Evolutionary conservation across 2,329 filamentous ascomycete species (phyloP).

Genomic region (Fonsecaea monophora): DNA sequence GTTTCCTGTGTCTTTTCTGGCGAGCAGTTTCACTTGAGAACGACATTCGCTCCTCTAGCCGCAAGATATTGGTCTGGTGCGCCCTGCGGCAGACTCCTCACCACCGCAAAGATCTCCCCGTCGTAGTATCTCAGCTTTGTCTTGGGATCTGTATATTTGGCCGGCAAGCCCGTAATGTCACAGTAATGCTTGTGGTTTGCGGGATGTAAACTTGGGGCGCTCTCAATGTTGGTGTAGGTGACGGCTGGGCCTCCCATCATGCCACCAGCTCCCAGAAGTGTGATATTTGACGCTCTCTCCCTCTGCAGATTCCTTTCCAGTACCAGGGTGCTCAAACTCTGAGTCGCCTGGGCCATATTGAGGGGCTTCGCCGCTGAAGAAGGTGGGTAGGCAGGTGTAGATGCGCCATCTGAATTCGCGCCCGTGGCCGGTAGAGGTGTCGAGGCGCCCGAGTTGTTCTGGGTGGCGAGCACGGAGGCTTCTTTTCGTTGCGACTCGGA

Average conservation of each 20-base stretch:
- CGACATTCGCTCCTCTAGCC: constrained; percentile 86
- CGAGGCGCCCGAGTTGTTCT: constrained; percentile 78
- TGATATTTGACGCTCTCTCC: constrained; percentile 22
- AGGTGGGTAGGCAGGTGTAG: constrained; percentile 44
- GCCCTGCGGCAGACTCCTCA: constrained; percentile 80
- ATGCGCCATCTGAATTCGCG: constrained; percentile 50
- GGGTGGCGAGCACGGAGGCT: constrained; percentile 83
- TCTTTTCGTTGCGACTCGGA: constrained; percentile 87
- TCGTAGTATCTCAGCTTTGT: constrained; percentile 91
- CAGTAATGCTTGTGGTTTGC: constrained; percentile 88
- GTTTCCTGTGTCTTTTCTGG: background rate
- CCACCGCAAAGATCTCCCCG: constrained; percentile 84
- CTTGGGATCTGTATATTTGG: constrained; percentile 93
- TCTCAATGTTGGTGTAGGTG: constrained; percentile 97
- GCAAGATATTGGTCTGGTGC: constrained; percentile 88
- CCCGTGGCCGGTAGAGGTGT: constrained; percentile 63
- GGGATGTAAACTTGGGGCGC: constrained; percentile 80
- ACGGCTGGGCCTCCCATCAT: constrained; percentile 65
- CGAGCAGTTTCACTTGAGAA: constrained; percentile 73
- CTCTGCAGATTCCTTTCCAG: constrained; percentile 74
- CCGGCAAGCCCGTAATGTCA: constrained; percentile 91
- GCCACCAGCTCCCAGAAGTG: constrained; percentile 17
- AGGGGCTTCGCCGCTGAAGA: constrained; percentile 51
- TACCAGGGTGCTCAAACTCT: constrained; percentile 84
- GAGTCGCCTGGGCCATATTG: constrained; percentile 88